Conservation (phyloP, 179 eudicot species). For the Camellia oleifera region DNA sequence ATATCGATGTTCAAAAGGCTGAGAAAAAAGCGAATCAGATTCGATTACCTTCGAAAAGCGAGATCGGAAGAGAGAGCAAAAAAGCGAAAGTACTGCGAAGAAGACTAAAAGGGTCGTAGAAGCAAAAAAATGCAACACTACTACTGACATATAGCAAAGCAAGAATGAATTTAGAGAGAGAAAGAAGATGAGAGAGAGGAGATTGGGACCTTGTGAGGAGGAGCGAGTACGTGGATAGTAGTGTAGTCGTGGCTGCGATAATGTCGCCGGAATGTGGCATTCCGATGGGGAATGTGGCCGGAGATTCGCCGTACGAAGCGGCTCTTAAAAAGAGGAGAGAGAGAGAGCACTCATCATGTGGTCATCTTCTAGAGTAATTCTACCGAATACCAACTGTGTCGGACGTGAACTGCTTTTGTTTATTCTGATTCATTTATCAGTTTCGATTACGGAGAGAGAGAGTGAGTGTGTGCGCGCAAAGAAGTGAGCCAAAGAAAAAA, state of each 20-base stretch:
- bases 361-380: constrained; percentile 5
- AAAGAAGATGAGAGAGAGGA: constrained; percentile 13
- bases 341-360: neutral
- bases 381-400: constrained; percentile 13
- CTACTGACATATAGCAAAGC: neutral
- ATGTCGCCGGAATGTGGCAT: constrained; percentile 18
- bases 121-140: neutral
- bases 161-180: constrained; percentile 14
- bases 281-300: constrained; percentile 26
- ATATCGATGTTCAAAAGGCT: constrained; percentile 7
- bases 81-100: constrained; percentile 18
- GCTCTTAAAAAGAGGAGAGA: too few species aligned
- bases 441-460: constrained; percentile 20
- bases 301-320: constrained; percentile 22
- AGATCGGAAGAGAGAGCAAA: constrained; percentile 35
- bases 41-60: constrained; percentile 31
- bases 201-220: neutral
- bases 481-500: neutral
- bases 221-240: neutral
- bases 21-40: constrained; percentile 20
- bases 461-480: neutral
- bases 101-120: neutral
- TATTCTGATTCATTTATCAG: constrained; percentile 26
- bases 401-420: constrained; percentile 29
- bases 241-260: neutral